A percentile compares a stretch with the other conserved stretches of the same genome.
Evolutionary conservation across 2,329 filamentous ascomycete genomes (phyloP).

Genomic region (Hypoxylon sp.): DNA sequence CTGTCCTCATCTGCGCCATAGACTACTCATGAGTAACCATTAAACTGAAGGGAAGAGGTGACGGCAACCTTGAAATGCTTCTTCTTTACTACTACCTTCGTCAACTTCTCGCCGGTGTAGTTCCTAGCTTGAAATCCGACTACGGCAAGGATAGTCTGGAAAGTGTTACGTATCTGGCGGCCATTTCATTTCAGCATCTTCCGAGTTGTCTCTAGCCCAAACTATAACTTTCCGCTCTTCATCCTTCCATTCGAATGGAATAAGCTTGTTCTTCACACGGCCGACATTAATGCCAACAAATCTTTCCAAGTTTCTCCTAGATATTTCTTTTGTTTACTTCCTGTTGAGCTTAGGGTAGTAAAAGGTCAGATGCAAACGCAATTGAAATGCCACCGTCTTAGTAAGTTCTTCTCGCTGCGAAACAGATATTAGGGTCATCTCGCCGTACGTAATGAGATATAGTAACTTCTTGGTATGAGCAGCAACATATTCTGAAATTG

Average conservation of each 20-base stretch:
- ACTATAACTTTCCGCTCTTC: neutral
- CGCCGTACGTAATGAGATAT: neutral
- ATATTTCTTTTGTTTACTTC: neutral
- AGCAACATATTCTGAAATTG: neutral
- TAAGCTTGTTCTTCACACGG: neutral
- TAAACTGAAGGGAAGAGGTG: neutral
- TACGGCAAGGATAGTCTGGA: neutral
- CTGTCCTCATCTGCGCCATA: neutral
- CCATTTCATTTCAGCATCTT: neutral
- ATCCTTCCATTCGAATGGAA: neutral
- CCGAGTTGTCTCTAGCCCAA: neutral
- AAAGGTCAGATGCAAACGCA: neutral
- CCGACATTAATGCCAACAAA: neutral
- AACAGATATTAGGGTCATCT: neutral
- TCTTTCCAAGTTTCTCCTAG: neutral
- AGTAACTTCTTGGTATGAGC: neutral
- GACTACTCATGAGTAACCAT: neutral
- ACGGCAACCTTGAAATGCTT: neutral
- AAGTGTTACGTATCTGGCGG: neutral
- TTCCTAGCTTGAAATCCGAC: neutral
- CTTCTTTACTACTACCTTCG: neutral
- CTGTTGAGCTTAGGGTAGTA: neutral
- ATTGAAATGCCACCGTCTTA: neutral
- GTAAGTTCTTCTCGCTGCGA: neutral
- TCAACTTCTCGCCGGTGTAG: neutral